These are phyloP conservation scores for Imleria badia DNA, from an alignment of 768 basidiomycete genomes.

Conservation along the genomic window DNA sequence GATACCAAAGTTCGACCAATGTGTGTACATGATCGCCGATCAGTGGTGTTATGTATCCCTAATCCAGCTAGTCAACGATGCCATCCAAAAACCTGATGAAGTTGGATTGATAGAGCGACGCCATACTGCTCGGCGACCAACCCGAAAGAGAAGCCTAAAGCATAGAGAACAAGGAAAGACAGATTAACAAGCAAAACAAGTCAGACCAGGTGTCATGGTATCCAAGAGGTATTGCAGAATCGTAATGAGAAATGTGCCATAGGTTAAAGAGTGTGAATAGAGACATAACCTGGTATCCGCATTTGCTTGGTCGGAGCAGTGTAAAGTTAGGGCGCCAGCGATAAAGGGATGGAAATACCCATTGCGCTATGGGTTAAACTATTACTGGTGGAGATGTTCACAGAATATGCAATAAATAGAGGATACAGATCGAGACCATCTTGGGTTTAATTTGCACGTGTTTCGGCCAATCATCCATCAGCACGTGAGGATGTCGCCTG, in stretches of 20 bases:
- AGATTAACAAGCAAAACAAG: slow-evolving; percentile 1
- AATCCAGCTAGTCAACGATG: slow-evolving; percentile 19
- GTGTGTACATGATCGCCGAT: slow-evolving; percentile 13
- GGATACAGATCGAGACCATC: slow-evolving; percentile 20
- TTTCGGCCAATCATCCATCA: not conserved
- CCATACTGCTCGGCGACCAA: not conserved
- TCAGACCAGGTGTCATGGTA: slow-evolving; percentile 19
- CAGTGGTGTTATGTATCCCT: not conserved
- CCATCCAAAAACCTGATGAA: slow-evolving; percentile 8
- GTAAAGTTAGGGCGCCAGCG: slow-evolving; percentile 1
- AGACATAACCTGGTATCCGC: slow-evolving; percentile 10
- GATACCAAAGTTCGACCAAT: slow-evolving; percentile 2
- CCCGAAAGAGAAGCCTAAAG: slow-evolving; percentile 3
- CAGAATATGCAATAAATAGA: slow-evolving; percentile 26
- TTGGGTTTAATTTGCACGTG: not conserved
- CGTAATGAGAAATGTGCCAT: slow-evolving; percentile 9
- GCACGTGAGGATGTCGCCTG: not conserved
- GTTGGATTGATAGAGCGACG: not conserved
- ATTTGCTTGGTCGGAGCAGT: slow-evolving; percentile 1
- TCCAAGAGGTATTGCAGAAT: slow-evolving; percentile 23
- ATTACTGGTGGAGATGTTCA: slow-evolving; percentile 17
- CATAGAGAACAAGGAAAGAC: slow-evolving; percentile 6
- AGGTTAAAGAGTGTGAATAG: slow-evolving; percentile 10
- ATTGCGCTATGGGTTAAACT: slow-evolving; percentile 21
- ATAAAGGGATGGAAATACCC: slow-evolving; percentile 17